phyloP scores from a whole-genome alignment of 768 basidiomycete genomes.

The Scleroderma bovista region DNA sequence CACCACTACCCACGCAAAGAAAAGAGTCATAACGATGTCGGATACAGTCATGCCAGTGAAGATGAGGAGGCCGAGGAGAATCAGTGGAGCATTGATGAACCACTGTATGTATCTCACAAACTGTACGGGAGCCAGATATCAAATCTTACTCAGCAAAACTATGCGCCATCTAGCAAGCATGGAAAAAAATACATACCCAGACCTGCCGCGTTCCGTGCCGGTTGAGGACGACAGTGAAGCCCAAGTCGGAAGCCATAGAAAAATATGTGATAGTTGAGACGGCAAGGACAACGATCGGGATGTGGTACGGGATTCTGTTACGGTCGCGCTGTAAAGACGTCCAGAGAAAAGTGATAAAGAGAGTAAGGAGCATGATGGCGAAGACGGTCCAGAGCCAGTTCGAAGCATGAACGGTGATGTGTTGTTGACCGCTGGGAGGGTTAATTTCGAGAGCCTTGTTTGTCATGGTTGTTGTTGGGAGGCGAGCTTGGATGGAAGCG shows the following conservation, averaged over 20 bases:
- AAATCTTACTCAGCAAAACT: too few species aligned
- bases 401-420: conserved; percentile 42
- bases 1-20: conserved; percentile 43
- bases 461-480: conserved; percentile 16
- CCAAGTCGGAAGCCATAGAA: conserved; percentile 53
- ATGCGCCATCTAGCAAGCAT: too few species aligned
- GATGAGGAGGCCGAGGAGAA: conserved; percentile 43
- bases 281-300: conserved; percentile 41
- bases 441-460: conserved; percentile 32
- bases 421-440: conserved; percentile 30
- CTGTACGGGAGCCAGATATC: conserved; percentile 14
- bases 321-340: conserved; percentile 33
- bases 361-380: conserved; percentile 41
- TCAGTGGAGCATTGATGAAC: conserved; percentile 50
- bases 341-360: conserved; percentile 34
- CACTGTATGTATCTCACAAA: conserved; percentile 52
- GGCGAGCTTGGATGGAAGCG: neutral
- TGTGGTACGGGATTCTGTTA: conserved; percentile 45
- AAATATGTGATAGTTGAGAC: conserved; percentile 45
- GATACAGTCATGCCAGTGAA: conserved; percentile 43
- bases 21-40: conserved; percentile 35
- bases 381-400: conserved; percentile 55
- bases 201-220: conserved; percentile 31
- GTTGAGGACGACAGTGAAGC: conserved; percentile 38
- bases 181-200: conserved; percentile 33